These are phyloP conservation scores for Pseudocercospora eumusae DNA, from an alignment of 2,329 filamentous ascomycete species.

Conservation along the genomic window DNA sequence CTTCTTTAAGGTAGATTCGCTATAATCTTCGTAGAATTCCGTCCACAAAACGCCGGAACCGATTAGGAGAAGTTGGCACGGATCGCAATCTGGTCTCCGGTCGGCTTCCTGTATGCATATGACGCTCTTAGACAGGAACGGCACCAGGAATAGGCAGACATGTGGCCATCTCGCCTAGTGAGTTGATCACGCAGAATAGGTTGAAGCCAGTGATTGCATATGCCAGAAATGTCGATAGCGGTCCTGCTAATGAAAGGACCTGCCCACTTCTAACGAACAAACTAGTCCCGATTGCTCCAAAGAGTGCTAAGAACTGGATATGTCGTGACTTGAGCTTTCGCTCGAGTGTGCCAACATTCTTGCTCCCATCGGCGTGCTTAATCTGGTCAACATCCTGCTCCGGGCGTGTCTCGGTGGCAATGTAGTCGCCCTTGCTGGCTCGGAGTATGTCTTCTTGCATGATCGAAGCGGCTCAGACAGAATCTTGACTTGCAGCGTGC, in stretches of 20 bases:
- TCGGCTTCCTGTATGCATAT: too few species aligned
- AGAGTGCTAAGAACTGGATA: constrained; percentile 62
- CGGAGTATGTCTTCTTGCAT: constrained; percentile 10
- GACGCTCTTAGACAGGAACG: constrained; percentile 18
- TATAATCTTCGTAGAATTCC: too few species aligned
- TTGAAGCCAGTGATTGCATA: constrained; percentile 43
- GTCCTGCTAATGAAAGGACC: constrained; percentile 34
- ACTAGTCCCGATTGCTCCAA: constrained; percentile 41
- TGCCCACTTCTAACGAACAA: constrained; percentile 36
- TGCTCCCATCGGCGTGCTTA: constrained; percentile 10
- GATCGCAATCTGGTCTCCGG: too few species aligned
- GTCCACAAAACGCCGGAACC: too few species aligned
- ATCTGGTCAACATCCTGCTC: constrained; percentile 9
- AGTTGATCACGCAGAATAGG: constrained; percentile 48
- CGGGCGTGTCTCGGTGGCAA: neutral
- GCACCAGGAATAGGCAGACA: constrained; percentile 52
- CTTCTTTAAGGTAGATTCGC: too few species aligned
- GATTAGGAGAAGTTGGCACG: too few species aligned
- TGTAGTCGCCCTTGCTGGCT: constrained; percentile 5
- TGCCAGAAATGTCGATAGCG: constrained; percentile 42
- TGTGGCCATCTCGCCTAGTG: constrained; percentile 59
- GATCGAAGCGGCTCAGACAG: neutral
- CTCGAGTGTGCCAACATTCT: constrained; percentile 33
- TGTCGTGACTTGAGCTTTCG: constrained; percentile 62
- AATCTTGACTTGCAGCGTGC: too few species aligned